Evolutionary conservation across 352 stramenopile genomes (phyloP).

Genomic region (Globisporangium canariense): DNA sequence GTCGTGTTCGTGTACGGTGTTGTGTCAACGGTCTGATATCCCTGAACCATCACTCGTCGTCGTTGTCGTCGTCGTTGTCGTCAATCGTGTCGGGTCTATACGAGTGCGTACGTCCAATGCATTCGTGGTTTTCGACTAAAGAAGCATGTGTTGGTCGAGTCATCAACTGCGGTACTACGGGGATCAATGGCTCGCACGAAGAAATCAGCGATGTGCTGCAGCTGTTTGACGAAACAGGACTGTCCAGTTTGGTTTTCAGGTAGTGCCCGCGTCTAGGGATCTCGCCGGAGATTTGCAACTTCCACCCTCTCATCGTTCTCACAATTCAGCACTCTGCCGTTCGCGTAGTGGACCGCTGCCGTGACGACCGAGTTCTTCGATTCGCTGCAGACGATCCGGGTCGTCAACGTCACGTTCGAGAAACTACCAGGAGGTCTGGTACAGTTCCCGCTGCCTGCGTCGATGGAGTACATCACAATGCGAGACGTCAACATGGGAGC

Average conservation of each 20-base stretch:
- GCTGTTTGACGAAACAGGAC: not conserved
- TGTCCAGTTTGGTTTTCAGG: slow-evolving; percentile 2
- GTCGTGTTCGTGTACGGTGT: slow-evolving; percentile 8
- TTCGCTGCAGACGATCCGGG: too few relatives aligned
- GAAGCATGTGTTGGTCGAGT: slow-evolving; percentile 1
- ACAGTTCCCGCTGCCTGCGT: not conserved
- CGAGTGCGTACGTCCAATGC: slow-evolving; percentile 5
- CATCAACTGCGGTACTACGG: not conserved
- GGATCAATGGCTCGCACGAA: not conserved
- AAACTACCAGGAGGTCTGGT: too few relatives aligned
- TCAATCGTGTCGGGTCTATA: not conserved
- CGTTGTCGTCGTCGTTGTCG: not conserved
- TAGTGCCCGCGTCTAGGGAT: slow-evolving; percentile 1
- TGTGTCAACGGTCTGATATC: slow-evolving; percentile 9
- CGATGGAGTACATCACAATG: not conserved
- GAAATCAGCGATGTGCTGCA: slow-evolving; percentile 4
- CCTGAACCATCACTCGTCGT: not conserved
- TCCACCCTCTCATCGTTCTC: not conserved
- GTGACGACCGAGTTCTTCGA: too few relatives aligned
- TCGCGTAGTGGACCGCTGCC: not conserved
- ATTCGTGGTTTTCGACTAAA: slow-evolving; percentile 9
- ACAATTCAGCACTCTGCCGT: not conserved
- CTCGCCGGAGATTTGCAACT: not conserved
- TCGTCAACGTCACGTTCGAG: too few relatives aligned
- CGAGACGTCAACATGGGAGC: not conserved